Conservation (phyloP, 2,329 filamentous ascomycete species). For the Celoporthe dispersa region DNA sequence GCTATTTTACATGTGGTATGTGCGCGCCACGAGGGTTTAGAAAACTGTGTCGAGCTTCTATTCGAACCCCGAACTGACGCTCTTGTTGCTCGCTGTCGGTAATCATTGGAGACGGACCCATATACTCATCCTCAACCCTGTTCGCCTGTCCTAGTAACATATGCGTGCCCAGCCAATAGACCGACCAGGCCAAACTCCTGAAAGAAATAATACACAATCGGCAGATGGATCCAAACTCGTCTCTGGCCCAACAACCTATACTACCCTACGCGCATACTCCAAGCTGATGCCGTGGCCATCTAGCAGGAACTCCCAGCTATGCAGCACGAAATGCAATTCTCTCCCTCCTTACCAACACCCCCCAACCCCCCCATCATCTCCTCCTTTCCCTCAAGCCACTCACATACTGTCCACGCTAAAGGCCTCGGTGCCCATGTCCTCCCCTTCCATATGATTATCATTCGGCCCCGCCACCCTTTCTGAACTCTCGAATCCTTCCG, state of each 20-base stretch:
- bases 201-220: neutral
- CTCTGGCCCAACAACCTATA: neutral
- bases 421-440: constrained; percentile 14
- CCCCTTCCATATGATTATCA: neutral
- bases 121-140: constrained; percentile 3
- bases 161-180: neutral
- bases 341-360: neutral
- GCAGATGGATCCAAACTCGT: neutral
- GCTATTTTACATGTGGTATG: neutral
- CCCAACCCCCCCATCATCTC: too few species aligned
- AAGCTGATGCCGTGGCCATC: constrained; percentile 10
- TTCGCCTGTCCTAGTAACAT: neutral
- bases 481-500: constrained; percentile 12
- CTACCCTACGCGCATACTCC: constrained; percentile 7
- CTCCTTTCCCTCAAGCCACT: neutral
- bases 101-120: neutral
- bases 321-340: neutral
- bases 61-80: neutral
- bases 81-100: neutral
- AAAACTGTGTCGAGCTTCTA: neutral
- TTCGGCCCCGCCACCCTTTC: neutral
- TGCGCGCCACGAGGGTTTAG: neutral
- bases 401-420: constrained; percentile 21
- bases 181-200: neutral
- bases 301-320: constrained; percentile 5